A percentile compares a stretch with the other conserved stretches of the same genome.
These are phyloP conservation scores for Paramicrosporidium saccamoebae DNA, from an alignment of 371 early-diverging fungal species.

Conservation along the genomic window DNA sequence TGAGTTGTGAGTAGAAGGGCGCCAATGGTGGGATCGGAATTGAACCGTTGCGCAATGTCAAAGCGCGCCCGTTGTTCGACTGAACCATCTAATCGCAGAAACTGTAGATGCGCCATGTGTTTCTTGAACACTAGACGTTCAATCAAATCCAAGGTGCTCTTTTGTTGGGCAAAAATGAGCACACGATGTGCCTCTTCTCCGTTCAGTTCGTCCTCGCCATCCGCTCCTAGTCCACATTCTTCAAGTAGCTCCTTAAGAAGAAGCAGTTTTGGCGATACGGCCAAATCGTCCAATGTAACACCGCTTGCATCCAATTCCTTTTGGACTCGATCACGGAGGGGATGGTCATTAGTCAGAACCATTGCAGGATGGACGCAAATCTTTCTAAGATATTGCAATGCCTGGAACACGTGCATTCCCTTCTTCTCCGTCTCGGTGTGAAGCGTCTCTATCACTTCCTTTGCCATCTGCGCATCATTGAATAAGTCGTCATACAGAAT, in stretches of 20 bases:
- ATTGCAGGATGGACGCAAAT: conserved; percentile 84
- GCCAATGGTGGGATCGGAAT: conserved; percentile 78
- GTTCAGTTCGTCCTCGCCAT: conserved; percentile 6
- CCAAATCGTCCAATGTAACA: conserved; percentile 32
- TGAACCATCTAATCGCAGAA: conserved; percentile 82
- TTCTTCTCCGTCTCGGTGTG: conserved; percentile 12
- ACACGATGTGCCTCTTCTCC: conserved; percentile 66
- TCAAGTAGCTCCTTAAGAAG: conserved; percentile 49
- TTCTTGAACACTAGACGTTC: conserved; percentile 50
- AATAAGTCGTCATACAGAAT: conserved; percentile 66
- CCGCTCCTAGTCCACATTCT: conserved; percentile 65
- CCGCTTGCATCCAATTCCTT: conserved; percentile 16
- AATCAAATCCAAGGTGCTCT: conserved; percentile 84
- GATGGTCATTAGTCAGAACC: conserved; percentile 49
- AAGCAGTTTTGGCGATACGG: conserved; percentile 66
- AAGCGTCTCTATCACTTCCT: conserved; percentile 4
- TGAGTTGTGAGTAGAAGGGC: conserved; percentile 81
- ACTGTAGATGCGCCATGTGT: conserved; percentile 56
- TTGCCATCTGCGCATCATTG: conserved; percentile 6
- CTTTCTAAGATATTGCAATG: conserved; percentile 71
- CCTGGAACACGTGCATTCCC: conserved; percentile 72
- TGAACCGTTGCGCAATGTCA: conserved; percentile 73
- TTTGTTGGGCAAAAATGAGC: conserved; percentile 86
- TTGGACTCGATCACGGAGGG: conserved; percentile 29
- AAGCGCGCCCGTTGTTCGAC: conserved; percentile 52